Percentiles rank a stretch among this genome's conserved stretches.
These are phyloP conservation scores for Chrysosphaeria jannelii DNA, from an alignment of 2,329 filamentous ascomycete species.

Conservation along the genomic window DNA sequence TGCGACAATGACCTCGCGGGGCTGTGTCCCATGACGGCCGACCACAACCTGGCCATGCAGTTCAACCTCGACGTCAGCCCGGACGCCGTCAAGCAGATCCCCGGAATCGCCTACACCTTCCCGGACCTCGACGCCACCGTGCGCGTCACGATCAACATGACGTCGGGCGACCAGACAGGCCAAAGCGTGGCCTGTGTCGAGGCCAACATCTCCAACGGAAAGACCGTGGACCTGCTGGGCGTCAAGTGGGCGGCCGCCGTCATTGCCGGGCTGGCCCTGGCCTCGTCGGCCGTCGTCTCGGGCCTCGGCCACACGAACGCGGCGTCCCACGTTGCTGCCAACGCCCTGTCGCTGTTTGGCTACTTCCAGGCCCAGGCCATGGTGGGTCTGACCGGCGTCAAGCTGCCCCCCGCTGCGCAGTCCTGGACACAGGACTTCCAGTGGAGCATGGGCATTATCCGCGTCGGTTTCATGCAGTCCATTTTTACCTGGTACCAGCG, in stretches of 20 bases:
- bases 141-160: conserved; percentile 40
- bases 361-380: conserved; percentile 75
- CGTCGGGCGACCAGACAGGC: conserved; percentile 13
- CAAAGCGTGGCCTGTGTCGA: conserved; percentile 46
- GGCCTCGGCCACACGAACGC: conserved; percentile 66
- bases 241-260: conserved; percentile 58
- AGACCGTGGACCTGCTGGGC: conserved; percentile 52
- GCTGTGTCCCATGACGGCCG: conserved; percentile 57
- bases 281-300: conserved; percentile 53
- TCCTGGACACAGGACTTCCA: conserved; percentile 81
- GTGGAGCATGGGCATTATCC: conserved; percentile 77
- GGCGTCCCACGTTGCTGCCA: conserved; percentile 60
- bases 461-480: conserved; percentile 43
- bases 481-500: conserved; percentile 77
- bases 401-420: conserved; percentile 49
- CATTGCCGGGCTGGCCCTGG: conserved; percentile 40
- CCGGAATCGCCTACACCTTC: conserved; percentile 51
- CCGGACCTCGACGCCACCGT: conserved; percentile 60
- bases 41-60: conserved; percentile 16
- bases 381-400: conserved; percentile 45
- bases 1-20: conserved; percentile 32
- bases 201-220: conserved; percentile 52
- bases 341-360: conserved; percentile 54
- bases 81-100: conserved; percentile 29
- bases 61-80: conserved; percentile 30